Percentiles rank a stretch among this genome's conserved stretches.
These are phyloP conservation scores for Tricladium varicosporioides DNA, from an alignment of 2,329 filamentous ascomycete species.

Conservation along the genomic window DNA sequence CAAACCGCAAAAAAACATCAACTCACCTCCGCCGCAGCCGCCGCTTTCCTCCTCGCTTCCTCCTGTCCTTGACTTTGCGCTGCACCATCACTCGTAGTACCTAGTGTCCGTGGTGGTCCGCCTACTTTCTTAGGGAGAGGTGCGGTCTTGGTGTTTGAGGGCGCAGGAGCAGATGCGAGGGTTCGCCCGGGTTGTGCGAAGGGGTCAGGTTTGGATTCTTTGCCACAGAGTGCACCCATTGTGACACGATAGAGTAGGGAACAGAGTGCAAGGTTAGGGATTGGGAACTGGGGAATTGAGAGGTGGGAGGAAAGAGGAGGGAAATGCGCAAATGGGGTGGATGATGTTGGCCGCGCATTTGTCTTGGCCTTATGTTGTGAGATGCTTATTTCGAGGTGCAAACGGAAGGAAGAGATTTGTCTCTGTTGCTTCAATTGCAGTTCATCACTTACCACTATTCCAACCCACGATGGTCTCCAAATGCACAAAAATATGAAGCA, in stretches of 20 bases:
- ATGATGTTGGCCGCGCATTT: not conserved
- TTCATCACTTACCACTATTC: too few relatives aligned
- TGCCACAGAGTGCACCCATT: constrained; percentile 90
- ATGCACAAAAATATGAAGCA: too few relatives aligned
- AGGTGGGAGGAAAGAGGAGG: not conserved
- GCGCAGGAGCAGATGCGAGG: constrained; percentile 52
- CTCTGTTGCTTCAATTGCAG: too few relatives aligned
- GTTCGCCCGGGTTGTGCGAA: constrained; percentile 73
- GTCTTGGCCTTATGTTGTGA: not conserved
- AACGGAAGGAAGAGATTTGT: too few relatives aligned
- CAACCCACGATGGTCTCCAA: too few relatives aligned
- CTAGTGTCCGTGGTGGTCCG: constrained; percentile 62
- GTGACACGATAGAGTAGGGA: too few relatives aligned
- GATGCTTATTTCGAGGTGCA: not conserved
- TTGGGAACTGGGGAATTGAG: not conserved
- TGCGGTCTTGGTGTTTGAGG: constrained; percentile 44
- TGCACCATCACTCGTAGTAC: constrained; percentile 47
- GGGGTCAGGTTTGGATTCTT: constrained; percentile 63
- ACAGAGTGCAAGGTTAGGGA: too few relatives aligned
- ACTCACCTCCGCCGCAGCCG: constrained; percentile 80
- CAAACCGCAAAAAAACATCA: not conserved
- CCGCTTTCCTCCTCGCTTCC: constrained; percentile 71
- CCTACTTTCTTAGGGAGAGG: constrained; percentile 51
- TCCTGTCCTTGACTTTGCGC: constrained; percentile 32
- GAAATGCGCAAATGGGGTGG: not conserved